Evolutionary conservation across 345 rosid genomes (phyloP).

Genomic region (Boechera stricta): DNA sequence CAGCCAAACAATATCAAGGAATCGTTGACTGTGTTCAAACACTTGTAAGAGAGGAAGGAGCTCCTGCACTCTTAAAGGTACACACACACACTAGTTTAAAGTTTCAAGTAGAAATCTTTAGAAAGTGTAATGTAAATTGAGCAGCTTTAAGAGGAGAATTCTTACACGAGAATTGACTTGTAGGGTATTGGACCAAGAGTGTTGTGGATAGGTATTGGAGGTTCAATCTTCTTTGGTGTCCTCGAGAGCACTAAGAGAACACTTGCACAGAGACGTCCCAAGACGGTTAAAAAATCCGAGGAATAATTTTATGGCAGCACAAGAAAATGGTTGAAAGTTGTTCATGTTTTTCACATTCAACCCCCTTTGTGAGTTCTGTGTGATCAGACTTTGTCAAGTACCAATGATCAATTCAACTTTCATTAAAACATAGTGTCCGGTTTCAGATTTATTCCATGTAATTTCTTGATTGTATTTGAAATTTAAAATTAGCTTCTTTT

Average conservation of each 20-base stretch:
- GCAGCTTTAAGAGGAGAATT: neutral
- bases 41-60: constrained; percentile 83
- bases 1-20: constrained; percentile 80
- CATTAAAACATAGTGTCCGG: neutral
- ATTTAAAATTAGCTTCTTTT: neutral
- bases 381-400: constrained; percentile 23
- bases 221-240: constrained; percentile 88
- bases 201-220: constrained; percentile 93
- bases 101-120: constrained; percentile 3
- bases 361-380: constrained; percentile 11
- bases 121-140: neutral
- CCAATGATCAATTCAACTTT: constrained; percentile 24
- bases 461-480: neutral
- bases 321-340: constrained; percentile 1
- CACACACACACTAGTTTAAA: neutral
- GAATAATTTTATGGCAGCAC: constrained; percentile 33
- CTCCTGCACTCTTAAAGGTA: constrained; percentile 89
- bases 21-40: constrained; percentile 88
- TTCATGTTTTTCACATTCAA: constrained; percentile 21
- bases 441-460: neutral
- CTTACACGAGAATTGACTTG: constrained; percentile 3
- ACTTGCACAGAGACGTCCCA: constrained; percentile 64
- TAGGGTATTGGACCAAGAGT: constrained; percentile 92
- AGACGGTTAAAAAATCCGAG: constrained; percentile 33
- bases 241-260: constrained; percentile 79